These are phyloP conservation scores for Detonula confervacea DNA, from an alignment of 352 stramenopile species.

Conservation along the genomic window DNA sequence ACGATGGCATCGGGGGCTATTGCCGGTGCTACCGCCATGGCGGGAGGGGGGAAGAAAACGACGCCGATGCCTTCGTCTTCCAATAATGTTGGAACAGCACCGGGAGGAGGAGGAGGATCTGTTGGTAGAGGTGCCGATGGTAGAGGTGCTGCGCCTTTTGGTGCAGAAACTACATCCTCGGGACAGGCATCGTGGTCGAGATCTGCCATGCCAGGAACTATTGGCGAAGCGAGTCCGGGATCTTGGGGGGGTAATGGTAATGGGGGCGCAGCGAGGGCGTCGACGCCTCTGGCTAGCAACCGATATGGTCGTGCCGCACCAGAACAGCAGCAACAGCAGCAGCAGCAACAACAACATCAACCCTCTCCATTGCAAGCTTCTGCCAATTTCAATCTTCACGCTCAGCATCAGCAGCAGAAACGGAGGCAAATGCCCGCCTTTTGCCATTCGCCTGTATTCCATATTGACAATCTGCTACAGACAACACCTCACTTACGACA, in stretches of 20 bases:
- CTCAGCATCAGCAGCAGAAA: slow-evolving; percentile 16
- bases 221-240: not conserved
- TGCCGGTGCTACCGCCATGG: no score
- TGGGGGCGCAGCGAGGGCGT: slow-evolving; percentile 11
- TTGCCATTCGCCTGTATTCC: slow-evolving; percentile 56
- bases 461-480: slow-evolving; percentile 73
- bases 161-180: not conserved
- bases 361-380: slow-evolving; percentile 3
- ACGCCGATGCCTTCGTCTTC: not conserved
- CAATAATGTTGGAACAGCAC: not conserved
- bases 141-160: not conserved
- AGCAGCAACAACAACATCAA: not conserved
- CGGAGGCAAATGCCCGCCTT: slow-evolving; percentile 34
- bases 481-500: slow-evolving; percentile 78
- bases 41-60: not conserved
- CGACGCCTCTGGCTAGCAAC: slow-evolving; percentile 26
- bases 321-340: not conserved
- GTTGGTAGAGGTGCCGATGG: not conserved
- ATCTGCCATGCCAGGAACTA: not conserved
- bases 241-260: not conserved
- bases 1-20: not conserved
- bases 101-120: not conserved
- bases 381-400: not conserved
- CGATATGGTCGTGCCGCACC: not conserved
- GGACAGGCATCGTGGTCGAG: not conserved